Base-by-base conservation (phyloP, 345 rosid genomes). In the Draba incana region DNA sequence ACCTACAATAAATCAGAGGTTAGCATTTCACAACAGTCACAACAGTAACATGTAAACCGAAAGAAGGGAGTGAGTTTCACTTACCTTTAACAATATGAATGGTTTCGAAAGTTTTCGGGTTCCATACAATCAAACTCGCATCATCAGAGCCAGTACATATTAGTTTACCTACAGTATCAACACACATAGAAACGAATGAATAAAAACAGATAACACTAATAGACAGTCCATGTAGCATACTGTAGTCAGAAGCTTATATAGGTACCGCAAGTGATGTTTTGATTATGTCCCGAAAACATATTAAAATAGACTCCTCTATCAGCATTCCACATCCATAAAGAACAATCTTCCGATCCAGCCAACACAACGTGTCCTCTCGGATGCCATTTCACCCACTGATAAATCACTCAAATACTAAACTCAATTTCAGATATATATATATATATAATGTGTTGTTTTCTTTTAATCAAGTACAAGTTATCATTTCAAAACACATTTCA, bases 251-350 rank as follows among this genome's bases (percentile, higher is more conserved):
- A 69, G 57, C 64, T 39, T 55, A 25, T 33, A 44, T 57, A 93
- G 84, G 84, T 94, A 77, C 98, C 98, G 73, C 97, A 90, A 20
- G 94, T 84, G 4, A 90, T 92, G 43, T 74, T 80, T 16, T 70
- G 74, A 8, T 84, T 84, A 54, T 93, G 98, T 15, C 98, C 97
- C 1, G 86, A 75, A 77, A 90, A 93, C 75, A 83, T 83, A 66
- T 82, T 83, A 24, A 90, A 90, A 76, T 76, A 83, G 30, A 72
- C 83, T 67, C 77, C 88, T 74, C 50, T 91, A 63, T 91, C 96
- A 37, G 96, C 99, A 84, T 94, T 89, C 97, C 99, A 91, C 97
- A 94, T 86, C 96, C 96, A 91, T 20, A 82, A 78, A 75, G 77
- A 81, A 53, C 83, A 82, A 78, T 91, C 95, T 68, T 90, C 92